A percentile compares a stretch with the other conserved stretches of the same genome.
These are phyloP conservation scores for Cercophora scortea DNA, from an alignment of 495 filamentous ascomycete genomes.

Conservation along the genomic window DNA sequence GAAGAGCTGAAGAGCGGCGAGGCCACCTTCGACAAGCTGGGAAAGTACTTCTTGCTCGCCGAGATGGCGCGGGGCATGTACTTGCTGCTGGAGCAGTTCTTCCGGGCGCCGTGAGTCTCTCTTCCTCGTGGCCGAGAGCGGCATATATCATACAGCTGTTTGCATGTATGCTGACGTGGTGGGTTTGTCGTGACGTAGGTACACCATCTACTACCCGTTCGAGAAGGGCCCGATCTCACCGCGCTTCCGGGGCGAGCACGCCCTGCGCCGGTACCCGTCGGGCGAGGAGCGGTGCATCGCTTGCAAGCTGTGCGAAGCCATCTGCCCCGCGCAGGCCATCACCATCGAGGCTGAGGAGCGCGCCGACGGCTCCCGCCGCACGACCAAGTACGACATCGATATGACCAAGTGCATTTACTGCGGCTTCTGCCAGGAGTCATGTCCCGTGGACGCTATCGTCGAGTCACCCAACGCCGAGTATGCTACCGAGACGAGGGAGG, in stretches of 20 bases:
- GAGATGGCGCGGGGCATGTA: constrained; percentile 98
- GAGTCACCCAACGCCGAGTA: constrained; percentile 97
- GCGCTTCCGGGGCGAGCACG: constrained; percentile 95
- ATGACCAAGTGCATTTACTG: constrained; percentile 99
- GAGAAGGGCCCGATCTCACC: constrained; percentile 98
- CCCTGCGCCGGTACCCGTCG: constrained; percentile 87
- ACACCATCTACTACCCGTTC: constrained; percentile 98
- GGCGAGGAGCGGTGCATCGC: constrained; percentile 98
- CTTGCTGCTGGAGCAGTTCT: constrained; percentile 94
- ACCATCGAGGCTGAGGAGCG: constrained; percentile 99
- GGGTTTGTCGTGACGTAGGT: constrained; percentile 41
- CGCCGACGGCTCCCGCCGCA: constrained; percentile 86
- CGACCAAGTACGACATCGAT: constrained; percentile 97
- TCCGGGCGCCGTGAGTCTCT: constrained; percentile 94
- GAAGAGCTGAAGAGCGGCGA: constrained; percentile 45
- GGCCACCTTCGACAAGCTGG: constrained; percentile 69
- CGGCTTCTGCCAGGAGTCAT: constrained; percentile 98
- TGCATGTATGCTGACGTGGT: too few relatives aligned
- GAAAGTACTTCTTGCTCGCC: constrained; percentile 84
- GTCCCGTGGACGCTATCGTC: constrained; percentile 96
- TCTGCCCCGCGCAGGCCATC: constrained; percentile 94
- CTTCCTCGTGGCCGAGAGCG: too few relatives aligned
- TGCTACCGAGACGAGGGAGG: constrained; percentile 93
- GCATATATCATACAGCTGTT: too few relatives aligned
- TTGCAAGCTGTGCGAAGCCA: constrained; percentile 97